phyloP scores from a whole-genome alignment of 148 eudicot genomes.

The Fagopyrum homotropicum region DNA sequence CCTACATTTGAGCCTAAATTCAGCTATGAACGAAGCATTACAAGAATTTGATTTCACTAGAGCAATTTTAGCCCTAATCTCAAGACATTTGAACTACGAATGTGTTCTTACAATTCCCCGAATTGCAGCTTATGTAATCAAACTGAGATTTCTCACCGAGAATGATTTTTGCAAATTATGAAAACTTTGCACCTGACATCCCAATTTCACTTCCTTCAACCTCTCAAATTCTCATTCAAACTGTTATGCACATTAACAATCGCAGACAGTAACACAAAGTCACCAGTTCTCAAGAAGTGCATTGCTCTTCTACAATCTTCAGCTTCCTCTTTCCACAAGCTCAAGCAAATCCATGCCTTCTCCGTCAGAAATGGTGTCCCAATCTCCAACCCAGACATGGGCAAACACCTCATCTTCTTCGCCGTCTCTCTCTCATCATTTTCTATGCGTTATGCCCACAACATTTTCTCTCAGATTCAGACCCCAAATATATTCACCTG shows the following conservation, averaged over 20 bases:
- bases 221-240: not conserved
- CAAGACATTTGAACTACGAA: no score
- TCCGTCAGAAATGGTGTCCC: conserved; percentile 62
- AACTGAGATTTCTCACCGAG: not conserved
- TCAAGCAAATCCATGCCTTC: conserved; percentile 74
- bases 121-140: no score
- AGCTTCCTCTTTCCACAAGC: conserved; percentile 48
- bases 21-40: no score
- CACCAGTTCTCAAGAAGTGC: conserved; percentile 51
- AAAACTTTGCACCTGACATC: not conserved
- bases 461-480: conserved; percentile 41
- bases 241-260: conserved; percentile 14
- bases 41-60: no score
- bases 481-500: conserved; percentile 62
- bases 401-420: conserved; percentile 59
- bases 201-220: not conserved
- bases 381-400: conserved; percentile 42
- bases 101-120: no score
- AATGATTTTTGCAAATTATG: not conserved
- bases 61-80: no score
- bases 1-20: no score
- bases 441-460: conserved; percentile 47
- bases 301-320: conserved; percentile 57
- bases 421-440: conserved; percentile 39
- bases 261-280: conserved; percentile 22